A percentile compares a stretch with the other conserved stretches of the same genome.
phyloP scores from a whole-genome alignment of 2,329 filamentous ascomycete genomes.

The Penicillium sclerotigenum region DNA sequence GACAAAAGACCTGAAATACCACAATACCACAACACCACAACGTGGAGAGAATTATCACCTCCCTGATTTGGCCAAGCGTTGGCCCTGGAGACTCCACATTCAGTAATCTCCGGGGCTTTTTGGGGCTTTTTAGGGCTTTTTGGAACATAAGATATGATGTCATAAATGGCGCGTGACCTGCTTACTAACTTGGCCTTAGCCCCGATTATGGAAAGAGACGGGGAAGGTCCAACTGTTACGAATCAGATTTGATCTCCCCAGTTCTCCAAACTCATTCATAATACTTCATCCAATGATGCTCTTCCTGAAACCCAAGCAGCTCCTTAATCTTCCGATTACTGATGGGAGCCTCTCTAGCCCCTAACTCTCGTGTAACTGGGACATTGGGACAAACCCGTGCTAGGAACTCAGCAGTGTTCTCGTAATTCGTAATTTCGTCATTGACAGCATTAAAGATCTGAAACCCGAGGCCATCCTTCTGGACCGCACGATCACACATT shows the following conservation, averaged over 20 bases:
- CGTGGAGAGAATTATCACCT: background rate
- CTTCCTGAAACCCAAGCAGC: conserved; percentile 58
- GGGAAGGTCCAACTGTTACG: background rate
- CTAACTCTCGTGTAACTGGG: conserved; percentile 56
- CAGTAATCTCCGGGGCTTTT: too few relatives aligned
- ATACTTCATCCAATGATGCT: conserved; percentile 41
- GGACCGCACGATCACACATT: conserved; percentile 56
- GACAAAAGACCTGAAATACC: background rate
- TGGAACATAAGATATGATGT: too few relatives aligned
- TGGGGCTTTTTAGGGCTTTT: too few relatives aligned
- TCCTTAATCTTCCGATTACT: conserved; percentile 60
- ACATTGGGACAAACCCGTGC: conserved; percentile 50
- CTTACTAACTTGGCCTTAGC: background rate
- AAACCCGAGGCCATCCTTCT: conserved; percentile 57
- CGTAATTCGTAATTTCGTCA: conserved; percentile 55
- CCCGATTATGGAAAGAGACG: too few relatives aligned
- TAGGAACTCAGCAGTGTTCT: conserved; percentile 53
- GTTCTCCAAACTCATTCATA: conserved; percentile 8
- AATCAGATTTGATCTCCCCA: background rate
- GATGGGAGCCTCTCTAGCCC: conserved; percentile 57
- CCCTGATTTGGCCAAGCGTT: background rate
- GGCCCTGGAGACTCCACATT: background rate
- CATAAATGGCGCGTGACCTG: conserved; percentile 2
- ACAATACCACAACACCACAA: too few relatives aligned
- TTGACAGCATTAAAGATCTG: conserved; percentile 65